Percentiles rank a stretch among this genome's conserved stretches.
Conservation (phyloP, 1,284 basidiomycete genomes). For the Malassezia slooffiae region DNA sequence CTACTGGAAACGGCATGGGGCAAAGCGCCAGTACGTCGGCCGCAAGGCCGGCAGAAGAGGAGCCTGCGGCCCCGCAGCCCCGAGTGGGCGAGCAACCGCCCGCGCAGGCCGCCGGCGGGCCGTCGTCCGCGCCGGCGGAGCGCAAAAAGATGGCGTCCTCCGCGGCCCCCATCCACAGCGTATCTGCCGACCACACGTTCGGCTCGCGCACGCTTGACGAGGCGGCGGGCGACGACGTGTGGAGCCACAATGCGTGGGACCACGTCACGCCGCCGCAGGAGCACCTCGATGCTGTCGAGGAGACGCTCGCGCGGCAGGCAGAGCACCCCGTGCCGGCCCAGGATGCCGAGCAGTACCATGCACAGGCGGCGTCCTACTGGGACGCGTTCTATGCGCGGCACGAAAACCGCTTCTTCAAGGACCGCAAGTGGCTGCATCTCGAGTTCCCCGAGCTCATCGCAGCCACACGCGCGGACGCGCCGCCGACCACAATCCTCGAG, state of each 20-base stretch:
- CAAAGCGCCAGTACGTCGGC: too few relatives aligned
- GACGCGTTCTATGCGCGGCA: constrained; percentile 37
- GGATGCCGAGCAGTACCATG: constrained; percentile 27
- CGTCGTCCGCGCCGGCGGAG: too few relatives aligned
- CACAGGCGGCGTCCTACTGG: constrained; percentile 30
- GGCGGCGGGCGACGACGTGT: constrained; percentile 18
- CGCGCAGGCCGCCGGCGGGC: too few relatives aligned
- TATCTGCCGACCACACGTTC: constrained; percentile 16
- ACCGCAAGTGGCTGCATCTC: constrained; percentile 39
- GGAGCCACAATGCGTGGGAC: constrained; percentile 41
- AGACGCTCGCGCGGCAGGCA: constrained; percentile 24
- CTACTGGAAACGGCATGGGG: too few relatives aligned
- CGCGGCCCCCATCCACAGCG: not conserved
- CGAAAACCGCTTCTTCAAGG: constrained; percentile 44
- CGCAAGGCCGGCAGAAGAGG: too few relatives aligned
- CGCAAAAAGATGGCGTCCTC: constrained; percentile 10
- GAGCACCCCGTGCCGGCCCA: constrained; percentile 23
- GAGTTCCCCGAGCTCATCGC: constrained; percentile 43
- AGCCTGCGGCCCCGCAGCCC: too few relatives aligned
- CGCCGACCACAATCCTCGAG: constrained; percentile 27
- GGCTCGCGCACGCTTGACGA: constrained; percentile 27
- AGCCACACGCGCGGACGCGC: constrained; percentile 19
- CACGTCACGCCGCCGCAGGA: constrained; percentile 33
- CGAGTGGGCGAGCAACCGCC: too few relatives aligned
- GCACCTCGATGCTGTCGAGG: constrained; percentile 22